Base-by-base conservation (phyloP, 257 asterid genomes). In the Orobanche coerulescens region DNA sequence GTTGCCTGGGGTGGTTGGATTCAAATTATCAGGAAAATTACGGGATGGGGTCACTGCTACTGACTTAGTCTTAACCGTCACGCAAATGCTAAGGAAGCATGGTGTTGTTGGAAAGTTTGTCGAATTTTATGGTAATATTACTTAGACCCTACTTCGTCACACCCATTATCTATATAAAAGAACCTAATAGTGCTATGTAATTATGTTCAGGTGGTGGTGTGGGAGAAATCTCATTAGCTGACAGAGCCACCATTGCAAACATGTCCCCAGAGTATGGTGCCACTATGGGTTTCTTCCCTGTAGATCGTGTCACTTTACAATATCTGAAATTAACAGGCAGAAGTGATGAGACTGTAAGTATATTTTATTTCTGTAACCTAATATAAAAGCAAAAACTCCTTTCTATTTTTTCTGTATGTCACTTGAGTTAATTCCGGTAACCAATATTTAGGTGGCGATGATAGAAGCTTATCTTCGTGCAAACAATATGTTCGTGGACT, bases 221-320 rank as follows among this genome's bases (percentile, higher is more conserved):
- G 66, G 92, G 90, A 70, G 64, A 75, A 79, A 79, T 86, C 69
- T 91, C 98, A 58, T 78, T 91, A 79, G 96, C 98, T 72, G 98
- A 91, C 82, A 84, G 98, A 76, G 98, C 98, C 60, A 91, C 96
- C 62, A 91, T 91, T 60, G 96, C 98, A 53, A 91, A 91, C 78
- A 91, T 91, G 98, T 84, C 98, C 44, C 98, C 98, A 0, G 98
- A 91, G 76, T 91, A 91, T 81, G 96, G 96, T 58, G 96, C 98
- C 64, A 91, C 98, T 30, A 91, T 91, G 98, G 95, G 98, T n/a
- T 91, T 91, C 82, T 91, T 91, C 83, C 97, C 96, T 15, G 98
- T 91, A 19, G 98, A 91, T 76, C 79, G 75, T 58, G 98, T 91
- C 56, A 91, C 98, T 60, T 74, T 91, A 66, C 85, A 85, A 51